These are phyloP conservation scores for Chlorella sp. DNA, from an alignment of 139 green algal genomes.

Conservation along the genomic window DNA sequence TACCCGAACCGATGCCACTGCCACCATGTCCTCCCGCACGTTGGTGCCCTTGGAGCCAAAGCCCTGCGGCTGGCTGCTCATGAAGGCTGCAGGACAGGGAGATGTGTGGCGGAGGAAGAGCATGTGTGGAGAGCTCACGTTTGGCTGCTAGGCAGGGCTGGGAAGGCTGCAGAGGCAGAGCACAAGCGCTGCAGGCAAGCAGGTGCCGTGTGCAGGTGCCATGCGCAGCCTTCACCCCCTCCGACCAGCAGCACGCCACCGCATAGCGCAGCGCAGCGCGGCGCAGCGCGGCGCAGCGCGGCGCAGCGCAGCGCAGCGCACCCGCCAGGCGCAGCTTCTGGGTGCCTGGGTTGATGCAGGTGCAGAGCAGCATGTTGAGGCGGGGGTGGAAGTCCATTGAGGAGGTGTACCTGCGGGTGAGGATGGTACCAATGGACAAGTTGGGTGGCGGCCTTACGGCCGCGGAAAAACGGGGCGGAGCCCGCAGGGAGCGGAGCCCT, in stretches of 20 bases:
- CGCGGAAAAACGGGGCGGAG: too few relatives aligned
- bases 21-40: constrained; percentile 2
- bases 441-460: too few relatives aligned
- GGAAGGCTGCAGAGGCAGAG: neutral
- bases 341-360: constrained; percentile 9
- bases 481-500: too few relatives aligned
- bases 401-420: constrained; percentile 55
- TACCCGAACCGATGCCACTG: constrained; percentile 14
- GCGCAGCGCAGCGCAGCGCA: neutral
- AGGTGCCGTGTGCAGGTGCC: too few relatives aligned
- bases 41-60: constrained; percentile 5
- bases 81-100: neutral
- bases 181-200: too few relatives aligned
- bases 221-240: too few relatives aligned
- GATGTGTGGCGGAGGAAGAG: neutral
- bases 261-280: neutral
- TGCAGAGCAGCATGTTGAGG: constrained; percentile 51
- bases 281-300: neutral
- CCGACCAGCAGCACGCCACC: too few relatives aligned
- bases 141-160: too few relatives aligned
- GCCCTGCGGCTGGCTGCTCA: constrained; percentile 13
- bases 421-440: neutral
- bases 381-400: constrained; percentile 60
- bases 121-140: too few relatives aligned
- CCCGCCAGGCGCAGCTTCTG: constrained; percentile 18